Base-by-base conservation (phyloP, 331 rosid species). In the Telfairia occidentalis region DNA sequence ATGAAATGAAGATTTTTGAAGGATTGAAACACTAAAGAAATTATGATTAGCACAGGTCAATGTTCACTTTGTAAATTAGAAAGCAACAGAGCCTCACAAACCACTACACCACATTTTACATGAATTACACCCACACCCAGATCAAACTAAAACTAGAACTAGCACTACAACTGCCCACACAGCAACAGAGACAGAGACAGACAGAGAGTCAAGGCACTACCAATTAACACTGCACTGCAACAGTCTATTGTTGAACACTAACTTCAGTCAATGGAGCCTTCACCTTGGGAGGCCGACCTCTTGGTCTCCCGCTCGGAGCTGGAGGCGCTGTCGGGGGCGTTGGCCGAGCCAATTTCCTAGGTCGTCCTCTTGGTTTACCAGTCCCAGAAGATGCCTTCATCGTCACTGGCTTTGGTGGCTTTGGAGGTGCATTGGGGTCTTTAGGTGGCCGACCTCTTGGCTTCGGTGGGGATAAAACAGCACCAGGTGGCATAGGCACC, bases 241-340 rank as follows among this genome's bases (percentile, higher is more conserved):
- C 43, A 18, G 32, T 59, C 82, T 85, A 85, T 60, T 82, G 78
- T 77, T 85, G 82, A 81, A 88, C 90, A 75, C 89, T 87, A 49
- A 87, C 90, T 84, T 84, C 90, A n/a, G 86, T 80, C 79, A 85
- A 67, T 53, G 82, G 73, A 79, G 85, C 69, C 83, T 88, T 92
- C 83, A 70, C 89, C 90, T 92, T 89, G 0, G 92, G 96, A 74
- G 97, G 97, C 73, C 97, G 84, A 15, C 97, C 96, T 71, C 96
- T 82, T 0, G 89, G 90, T 82, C 83, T 85, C 15, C 86, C 90
- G 2, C 78, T 65, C 7, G 78, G 57, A 1, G 85, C 24, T 0
- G 54, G 64, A 1, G 60, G 40, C 28, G 9, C 38, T 18, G 76
- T 7, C 0, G 61, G 2, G 2, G 85, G 0, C 2, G 78, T 70